A percentile compares a stretch with the other conserved stretches of the same genome.
Evolutionary conservation across 306 rosid species (phyloP).

Genomic region (Quercus suber): DNA sequence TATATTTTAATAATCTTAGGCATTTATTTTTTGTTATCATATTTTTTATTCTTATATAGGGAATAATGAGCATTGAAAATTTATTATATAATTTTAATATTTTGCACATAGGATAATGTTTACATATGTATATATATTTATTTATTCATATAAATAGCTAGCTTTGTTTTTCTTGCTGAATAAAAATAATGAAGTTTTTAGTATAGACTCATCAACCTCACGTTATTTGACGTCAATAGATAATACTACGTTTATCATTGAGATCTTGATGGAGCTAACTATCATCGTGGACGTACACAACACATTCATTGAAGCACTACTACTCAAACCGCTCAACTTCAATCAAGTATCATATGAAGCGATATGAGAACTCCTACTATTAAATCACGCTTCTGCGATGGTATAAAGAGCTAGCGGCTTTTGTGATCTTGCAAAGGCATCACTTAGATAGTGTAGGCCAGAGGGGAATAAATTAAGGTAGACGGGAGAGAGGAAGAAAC

Average conservation of each 20-base stretch:
- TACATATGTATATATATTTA: neutral
- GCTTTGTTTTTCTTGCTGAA: no score
- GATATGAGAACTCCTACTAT: no score
- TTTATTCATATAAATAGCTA: no score
- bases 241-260: accelerated
- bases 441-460: conserved; percentile 65
- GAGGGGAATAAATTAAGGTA: conserved; percentile 31
- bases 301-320: no score
- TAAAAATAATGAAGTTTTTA: no score
- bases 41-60: neutral
- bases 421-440: conserved; percentile 53
- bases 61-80: conserved; percentile 4
- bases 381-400: no score
- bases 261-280: accelerated
- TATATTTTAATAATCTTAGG: conserved; percentile 33
- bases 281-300: no score
- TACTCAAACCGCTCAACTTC: no score
- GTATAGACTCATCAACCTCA: accelerated
- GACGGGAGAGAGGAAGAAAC: conserved; percentile 26
- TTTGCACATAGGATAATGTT: conserved; percentile 9
- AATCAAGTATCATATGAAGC: no score
- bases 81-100: conserved; percentile 12
- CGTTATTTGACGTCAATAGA: no score
- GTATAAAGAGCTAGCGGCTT: no score
- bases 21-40: conserved; percentile 24